A percentile compares a stretch with the other conserved stretches of the same genome.
These are phyloP conservation scores for Knoxdaviesia proteae DNA, from an alignment of 2,329 filamentous ascomycete species.

Conservation along the genomic window DNA sequence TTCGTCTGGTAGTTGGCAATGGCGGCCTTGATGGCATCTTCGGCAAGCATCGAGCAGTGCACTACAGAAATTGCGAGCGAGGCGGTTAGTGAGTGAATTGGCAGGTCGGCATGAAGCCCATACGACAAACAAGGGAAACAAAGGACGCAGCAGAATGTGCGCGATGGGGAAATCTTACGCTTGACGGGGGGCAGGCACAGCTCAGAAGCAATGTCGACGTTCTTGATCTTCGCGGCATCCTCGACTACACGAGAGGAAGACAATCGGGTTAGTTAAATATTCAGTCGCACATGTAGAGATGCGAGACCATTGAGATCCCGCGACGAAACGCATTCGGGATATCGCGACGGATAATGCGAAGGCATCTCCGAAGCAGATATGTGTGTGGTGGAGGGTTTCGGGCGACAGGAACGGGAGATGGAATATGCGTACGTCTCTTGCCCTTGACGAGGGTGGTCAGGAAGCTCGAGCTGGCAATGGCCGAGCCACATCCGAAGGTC, in stretches of 20 bases:
- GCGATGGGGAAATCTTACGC: slow-evolving; percentile 29
- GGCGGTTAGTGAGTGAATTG: background rate
- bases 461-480: slow-evolving; percentile 88
- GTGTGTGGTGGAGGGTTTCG: no score
- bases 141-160: background rate
- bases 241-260: slow-evolving; percentile 32
- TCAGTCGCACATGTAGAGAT: no score
- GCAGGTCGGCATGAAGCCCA: no score
- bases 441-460: slow-evolving; percentile 89
- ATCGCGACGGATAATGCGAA: no score
- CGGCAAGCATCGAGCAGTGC: slow-evolving; percentile 80
- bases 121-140: background rate
- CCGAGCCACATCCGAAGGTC: slow-evolving; percentile 86
- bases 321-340: no score
- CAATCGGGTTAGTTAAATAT: no score
- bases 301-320: no score
- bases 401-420: no score
- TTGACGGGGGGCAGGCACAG: slow-evolving; percentile 76
- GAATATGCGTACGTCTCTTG: slow-evolving; percentile 36
- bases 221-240: slow-evolving; percentile 78
- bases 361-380: no score
- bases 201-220: slow-evolving; percentile 97
- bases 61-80: slow-evolving; percentile 24
- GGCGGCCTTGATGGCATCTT: slow-evolving; percentile 79
- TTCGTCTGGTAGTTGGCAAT: slow-evolving; percentile 83